These are phyloP conservation scores for Trypanosoma cruzi DNA, from an alignment of 208 protist genomes.

Conservation along the genomic window DNA sequence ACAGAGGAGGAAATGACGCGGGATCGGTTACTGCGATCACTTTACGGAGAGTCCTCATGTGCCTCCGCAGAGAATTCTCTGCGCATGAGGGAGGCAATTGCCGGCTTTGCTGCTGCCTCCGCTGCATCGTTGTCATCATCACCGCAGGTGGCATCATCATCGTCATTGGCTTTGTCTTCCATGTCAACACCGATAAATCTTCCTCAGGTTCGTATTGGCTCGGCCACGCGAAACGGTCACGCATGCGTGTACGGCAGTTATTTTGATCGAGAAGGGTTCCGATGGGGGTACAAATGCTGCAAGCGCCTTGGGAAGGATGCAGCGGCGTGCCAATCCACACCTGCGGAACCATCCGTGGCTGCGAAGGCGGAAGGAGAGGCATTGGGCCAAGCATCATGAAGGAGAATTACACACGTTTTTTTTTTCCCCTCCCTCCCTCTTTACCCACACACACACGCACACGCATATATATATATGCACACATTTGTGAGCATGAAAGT, in stretches of 20 bases:
- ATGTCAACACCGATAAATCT: not conserved
- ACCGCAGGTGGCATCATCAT: not conserved
- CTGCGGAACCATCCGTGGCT: not conserved
- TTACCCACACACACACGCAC: too few species aligned
- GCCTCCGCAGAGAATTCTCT: conserved; percentile 18
- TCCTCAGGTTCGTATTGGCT: not conserved
- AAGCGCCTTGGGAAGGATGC: conserved; percentile 49
- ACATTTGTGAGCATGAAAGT: too few species aligned
- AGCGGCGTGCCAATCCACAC: conserved; percentile 28
- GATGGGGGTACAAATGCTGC: conserved; percentile 88
- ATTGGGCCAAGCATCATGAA: not conserved
- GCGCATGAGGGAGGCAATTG: conserved; percentile 22
- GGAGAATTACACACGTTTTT: not conserved
- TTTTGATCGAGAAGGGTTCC: conserved; percentile 54
- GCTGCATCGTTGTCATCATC: conserved; percentile 3
- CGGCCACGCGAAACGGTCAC: conserved; percentile 52
- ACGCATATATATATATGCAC: too few species aligned
- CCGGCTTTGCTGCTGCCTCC: conserved; percentile 14
- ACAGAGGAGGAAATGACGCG: conserved; percentile 32
- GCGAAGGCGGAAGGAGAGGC: not conserved
- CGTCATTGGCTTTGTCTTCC: conserved; percentile 21
- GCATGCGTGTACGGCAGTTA: conserved; percentile 70
- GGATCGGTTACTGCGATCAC: conserved; percentile 47
- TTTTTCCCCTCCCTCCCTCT: not conserved
- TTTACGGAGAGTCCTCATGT: conserved; percentile 47